Conservation (phyloP, 805 yeast genomes). For the Zygoascus tannicola region DNA sequence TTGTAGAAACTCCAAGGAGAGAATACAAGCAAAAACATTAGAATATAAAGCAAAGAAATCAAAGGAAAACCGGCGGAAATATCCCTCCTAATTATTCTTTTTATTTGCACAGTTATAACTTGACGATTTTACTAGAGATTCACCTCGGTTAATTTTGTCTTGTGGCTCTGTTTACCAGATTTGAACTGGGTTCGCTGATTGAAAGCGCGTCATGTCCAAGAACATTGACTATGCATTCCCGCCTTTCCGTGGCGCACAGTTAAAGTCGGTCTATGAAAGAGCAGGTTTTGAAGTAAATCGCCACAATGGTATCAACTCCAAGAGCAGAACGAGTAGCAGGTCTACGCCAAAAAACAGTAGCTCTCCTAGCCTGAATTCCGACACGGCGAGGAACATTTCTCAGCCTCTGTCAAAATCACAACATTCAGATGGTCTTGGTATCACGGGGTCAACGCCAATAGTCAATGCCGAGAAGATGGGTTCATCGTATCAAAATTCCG, state of each 20-base stretch:
- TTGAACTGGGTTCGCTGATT: neutral
- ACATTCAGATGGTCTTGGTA: neutral
- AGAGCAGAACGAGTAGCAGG: slow-evolving; percentile 1
- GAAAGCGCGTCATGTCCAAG: neutral
- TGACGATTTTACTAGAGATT: too few relatives aligned
- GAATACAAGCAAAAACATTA: neutral
- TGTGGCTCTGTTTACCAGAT: too few relatives aligned
- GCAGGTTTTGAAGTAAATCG: slow-evolving; percentile 33
- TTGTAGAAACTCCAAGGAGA: neutral
- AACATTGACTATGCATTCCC: slow-evolving; percentile 33
- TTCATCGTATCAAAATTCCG: neutral
- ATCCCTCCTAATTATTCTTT: neutral
- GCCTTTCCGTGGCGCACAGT: slow-evolving; percentile 27
- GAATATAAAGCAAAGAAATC: neutral
- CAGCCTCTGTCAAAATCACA: neutral
- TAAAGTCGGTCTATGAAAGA: slow-evolving; percentile 32
- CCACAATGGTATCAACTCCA: slow-evolving; percentile 1
- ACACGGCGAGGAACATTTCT: neutral
- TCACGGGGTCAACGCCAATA: neutral
- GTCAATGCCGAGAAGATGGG: neutral
- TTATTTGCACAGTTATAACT: neutral
- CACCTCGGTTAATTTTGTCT: too few relatives aligned
- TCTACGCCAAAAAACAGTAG: neutral
- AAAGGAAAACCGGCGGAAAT: neutral
- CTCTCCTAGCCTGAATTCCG: neutral